phyloP scores from a whole-genome alignment of 495 filamentous ascomycete genomes.

The Penicillium paxilli region DNA sequence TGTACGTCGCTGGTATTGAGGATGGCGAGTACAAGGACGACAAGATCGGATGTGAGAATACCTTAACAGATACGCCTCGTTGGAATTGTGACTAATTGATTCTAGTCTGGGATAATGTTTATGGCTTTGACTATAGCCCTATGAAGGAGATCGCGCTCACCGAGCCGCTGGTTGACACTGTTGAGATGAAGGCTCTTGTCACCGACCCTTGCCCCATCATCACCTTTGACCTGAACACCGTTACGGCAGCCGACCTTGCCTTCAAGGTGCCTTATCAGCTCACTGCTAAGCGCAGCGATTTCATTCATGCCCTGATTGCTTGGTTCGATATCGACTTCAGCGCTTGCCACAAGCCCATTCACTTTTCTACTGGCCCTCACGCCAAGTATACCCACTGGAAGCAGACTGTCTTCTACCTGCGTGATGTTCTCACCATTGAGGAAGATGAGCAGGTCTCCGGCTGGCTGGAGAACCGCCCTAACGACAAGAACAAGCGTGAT shows the following conservation, averaged over 20 bases:
- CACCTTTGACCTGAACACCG: constrained; percentile 80
- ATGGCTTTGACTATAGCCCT: constrained; percentile 93
- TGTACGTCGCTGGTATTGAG: constrained; percentile 85
- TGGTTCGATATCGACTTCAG: constrained; percentile 99
- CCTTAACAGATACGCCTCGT: not conserved
- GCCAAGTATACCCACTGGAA: constrained; percentile 96
- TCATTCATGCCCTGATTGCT: constrained; percentile 90
- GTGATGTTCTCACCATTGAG: constrained; percentile 81
- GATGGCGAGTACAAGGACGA: constrained; percentile 89
- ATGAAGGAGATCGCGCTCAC: constrained; percentile 82
- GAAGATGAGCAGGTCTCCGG: constrained; percentile 73
- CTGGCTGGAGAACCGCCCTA: constrained; percentile 77
- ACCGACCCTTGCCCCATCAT: constrained; percentile 76
- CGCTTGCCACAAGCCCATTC: constrained; percentile 84
- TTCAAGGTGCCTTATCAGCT: constrained; percentile 75
- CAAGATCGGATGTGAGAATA: constrained; percentile 72
- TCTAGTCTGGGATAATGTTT: constrained; percentile 94
- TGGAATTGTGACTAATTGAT: not conserved
- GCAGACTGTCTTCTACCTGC: constrained; percentile 88
- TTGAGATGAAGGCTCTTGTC: constrained; percentile 75
- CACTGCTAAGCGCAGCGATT: constrained; percentile 74
- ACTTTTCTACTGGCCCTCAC: constrained; percentile 84
- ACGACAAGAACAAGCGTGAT: constrained; percentile 90
- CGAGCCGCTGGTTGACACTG: constrained; percentile 80
- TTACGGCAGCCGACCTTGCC: constrained; percentile 68